Conservation (phyloP, 495 filamentous ascomycete species). For the Platismatia glauca region DNA sequence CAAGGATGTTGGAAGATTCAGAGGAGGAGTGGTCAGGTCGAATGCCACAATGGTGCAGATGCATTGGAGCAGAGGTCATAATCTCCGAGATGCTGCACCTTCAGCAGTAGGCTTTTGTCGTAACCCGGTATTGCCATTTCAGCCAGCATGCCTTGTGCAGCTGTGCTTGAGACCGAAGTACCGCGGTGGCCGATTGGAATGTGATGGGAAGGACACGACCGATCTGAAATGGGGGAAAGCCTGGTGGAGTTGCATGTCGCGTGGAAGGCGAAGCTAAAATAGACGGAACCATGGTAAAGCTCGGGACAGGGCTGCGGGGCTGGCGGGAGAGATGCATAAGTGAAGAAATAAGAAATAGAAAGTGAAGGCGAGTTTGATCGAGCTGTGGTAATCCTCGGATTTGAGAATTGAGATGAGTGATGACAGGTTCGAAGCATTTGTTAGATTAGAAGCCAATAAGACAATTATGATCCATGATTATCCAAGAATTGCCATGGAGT, state of each 20-base stretch:
- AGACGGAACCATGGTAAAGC: background rate
- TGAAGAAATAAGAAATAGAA: background rate
- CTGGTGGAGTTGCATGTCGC: conserved; percentile 2
- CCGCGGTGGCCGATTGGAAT: background rate
- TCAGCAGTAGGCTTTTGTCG: background rate
- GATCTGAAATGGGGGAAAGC: too few species aligned
- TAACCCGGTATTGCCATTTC: background rate
- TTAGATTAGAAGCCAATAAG: too few species aligned
- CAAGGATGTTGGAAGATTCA: background rate
- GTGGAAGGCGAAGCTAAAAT: background rate
- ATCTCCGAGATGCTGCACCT: background rate
- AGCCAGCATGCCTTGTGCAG: background rate
- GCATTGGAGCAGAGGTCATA: background rate
- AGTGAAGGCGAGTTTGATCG: background rate
- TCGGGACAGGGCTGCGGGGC: background rate
- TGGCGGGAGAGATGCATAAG: background rate
- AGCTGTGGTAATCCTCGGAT: too few species aligned
- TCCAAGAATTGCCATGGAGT: background rate
- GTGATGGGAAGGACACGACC: too few species aligned
- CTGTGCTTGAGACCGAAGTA: background rate
- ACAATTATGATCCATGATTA: background rate
- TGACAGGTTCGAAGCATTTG: too few species aligned
- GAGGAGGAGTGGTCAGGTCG: background rate
- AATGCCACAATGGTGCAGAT: background rate
- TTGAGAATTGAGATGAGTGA: too few species aligned